These are phyloP conservation scores for Cyberlindnera sargentensis DNA, from an alignment of 805 yeast species.

Conservation along the genomic window DNA sequence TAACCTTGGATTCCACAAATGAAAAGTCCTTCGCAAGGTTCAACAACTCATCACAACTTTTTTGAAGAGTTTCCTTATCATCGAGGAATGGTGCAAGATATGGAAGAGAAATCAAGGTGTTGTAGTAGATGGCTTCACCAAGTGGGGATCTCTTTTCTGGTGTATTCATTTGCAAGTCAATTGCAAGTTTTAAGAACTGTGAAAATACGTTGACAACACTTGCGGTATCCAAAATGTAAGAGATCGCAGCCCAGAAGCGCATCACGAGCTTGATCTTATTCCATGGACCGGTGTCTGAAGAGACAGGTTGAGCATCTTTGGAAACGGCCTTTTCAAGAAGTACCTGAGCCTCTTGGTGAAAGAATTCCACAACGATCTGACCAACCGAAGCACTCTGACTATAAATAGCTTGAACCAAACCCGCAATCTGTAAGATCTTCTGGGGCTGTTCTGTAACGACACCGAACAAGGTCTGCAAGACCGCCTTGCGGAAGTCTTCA, in stretches of 20 bases:
- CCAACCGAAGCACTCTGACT: slow-evolving; percentile 60
- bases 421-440: slow-evolving; percentile 66
- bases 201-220: slow-evolving; percentile 42
- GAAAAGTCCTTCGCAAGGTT: slow-evolving; percentile 36
- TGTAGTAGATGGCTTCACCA: slow-evolving; percentile 63
- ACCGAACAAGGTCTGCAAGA: slow-evolving; percentile 60
- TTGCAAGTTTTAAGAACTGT: slow-evolving; percentile 47
- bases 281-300: slow-evolving; percentile 49
- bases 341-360: slow-evolving; percentile 57
- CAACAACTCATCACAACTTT: slow-evolving; percentile 32
- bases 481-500: slow-evolving; percentile 52
- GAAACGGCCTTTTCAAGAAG: slow-evolving; percentile 35
- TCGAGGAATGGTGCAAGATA: slow-evolving; percentile 43
- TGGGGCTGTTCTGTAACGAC: slow-evolving; percentile 86
- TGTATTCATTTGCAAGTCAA: slow-evolving; percentile 41
- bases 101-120: slow-evolving; percentile 58
- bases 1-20: slow-evolving; percentile 15
- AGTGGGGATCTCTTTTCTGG: slow-evolving; percentile 41
- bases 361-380: slow-evolving; percentile 57
- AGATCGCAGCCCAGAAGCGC: slow-evolving; percentile 61
- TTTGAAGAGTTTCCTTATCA: slow-evolving; percentile 27
- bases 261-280: slow-evolving; percentile 62
- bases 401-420: slow-evolving; percentile 60
- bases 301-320: slow-evolving; percentile 19
- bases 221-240: slow-evolving; percentile 52